phyloP scores from a whole-genome alignment of 2,329 filamentous ascomycete genomes.

The Leptographium flavum region DNA sequence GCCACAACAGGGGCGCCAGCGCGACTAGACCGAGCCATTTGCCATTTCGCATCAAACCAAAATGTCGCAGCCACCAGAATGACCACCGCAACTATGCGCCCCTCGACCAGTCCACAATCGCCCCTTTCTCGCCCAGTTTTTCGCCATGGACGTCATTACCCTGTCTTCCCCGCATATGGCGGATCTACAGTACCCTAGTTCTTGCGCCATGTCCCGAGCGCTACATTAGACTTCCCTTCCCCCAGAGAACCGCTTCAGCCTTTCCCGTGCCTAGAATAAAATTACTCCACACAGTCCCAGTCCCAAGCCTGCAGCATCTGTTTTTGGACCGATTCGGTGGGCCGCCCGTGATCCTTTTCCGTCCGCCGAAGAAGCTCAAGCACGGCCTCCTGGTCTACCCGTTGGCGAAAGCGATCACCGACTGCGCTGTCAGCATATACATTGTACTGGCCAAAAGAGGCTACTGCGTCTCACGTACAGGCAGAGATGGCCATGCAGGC shows the following conservation, averaged over 20 bases:
- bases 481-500: conserved; percentile 40
- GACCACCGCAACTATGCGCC: too few species aligned
- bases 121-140: neutral
- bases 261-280: neutral
- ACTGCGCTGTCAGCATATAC: too few species aligned
- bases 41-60: neutral
- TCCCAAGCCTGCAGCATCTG: conserved; percentile 18
- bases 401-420: conserved; percentile 17
- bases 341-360: conserved; percentile 18
- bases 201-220: neutral
- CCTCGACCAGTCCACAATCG: neutral
- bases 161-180: neutral
- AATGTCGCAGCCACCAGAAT: neutral
- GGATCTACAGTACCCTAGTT: neutral
- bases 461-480: too few species aligned
- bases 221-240: neutral
- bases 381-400: conserved; percentile 17
- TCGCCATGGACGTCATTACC: neutral
- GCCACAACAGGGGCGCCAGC: neutral
- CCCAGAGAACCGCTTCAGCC: neutral
- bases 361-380: conserved; percentile 17
- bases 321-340: conserved; percentile 17
- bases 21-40: neutral
- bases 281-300: conserved; percentile 6
- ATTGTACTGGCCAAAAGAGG: too few species aligned